Conservation (phyloP, 176 grass and related monocot genomes). For the Avena sativa region DNA sequence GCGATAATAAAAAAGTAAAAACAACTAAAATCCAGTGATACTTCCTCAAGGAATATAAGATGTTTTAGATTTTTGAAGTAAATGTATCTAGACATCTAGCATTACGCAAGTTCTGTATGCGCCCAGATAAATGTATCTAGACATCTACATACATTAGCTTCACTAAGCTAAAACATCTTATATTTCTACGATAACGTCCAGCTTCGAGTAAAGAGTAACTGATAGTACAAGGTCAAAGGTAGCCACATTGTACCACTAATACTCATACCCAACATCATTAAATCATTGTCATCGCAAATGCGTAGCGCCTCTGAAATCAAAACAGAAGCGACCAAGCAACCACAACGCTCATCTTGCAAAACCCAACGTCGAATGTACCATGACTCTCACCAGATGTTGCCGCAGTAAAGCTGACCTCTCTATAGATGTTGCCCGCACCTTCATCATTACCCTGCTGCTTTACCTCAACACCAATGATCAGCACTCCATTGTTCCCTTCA, state of each 20-base stretch:
- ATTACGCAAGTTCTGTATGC: no score
- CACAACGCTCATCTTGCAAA: constrained; percentile 10
- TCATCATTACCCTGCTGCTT: neutral
- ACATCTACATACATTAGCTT: no score
- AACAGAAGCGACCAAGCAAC: constrained; percentile 6
- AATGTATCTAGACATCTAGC: no score
- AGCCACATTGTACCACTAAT: neutral
- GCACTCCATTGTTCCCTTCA: neutral
- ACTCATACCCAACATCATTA: neutral
- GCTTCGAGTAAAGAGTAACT: no score
- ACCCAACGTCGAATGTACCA: neutral
- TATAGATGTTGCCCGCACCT: neutral
- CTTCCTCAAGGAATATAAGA: no score
- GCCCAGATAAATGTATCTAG: no score
- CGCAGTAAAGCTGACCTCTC: neutral
- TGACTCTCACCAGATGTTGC: neutral
- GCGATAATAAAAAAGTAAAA: no score
- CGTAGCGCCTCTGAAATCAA: neutral
- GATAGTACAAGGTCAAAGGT: neutral
- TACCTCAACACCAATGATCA: neutral
- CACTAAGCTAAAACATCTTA: no score
- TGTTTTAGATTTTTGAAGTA: no score
- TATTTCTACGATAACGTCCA: no score
- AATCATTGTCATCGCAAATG: neutral
- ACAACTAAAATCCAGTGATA: no score